Evolutionary conservation across 2,329 filamentous ascomycete species (phyloP).

Genomic region (Aspergillus viridinutans): DNA sequence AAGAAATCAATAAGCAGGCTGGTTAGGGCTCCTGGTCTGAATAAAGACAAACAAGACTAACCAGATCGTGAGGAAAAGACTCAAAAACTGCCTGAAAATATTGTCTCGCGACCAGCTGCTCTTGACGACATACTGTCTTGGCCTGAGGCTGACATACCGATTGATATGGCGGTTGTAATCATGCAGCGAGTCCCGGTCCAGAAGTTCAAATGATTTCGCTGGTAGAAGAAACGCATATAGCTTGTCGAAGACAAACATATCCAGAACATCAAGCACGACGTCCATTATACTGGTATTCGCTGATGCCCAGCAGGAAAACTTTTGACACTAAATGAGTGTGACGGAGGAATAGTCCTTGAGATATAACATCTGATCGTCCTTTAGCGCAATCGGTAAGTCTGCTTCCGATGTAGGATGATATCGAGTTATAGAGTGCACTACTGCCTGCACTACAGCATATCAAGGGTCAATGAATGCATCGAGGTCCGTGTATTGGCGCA

Average conservation of each 20-base stretch:
- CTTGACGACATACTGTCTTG: slow-evolving; percentile 4
- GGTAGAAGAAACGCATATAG: slow-evolving; percentile 16
- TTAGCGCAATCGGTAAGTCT: no score
- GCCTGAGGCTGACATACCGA: slow-evolving; percentile 5
- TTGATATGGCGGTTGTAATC: slow-evolving; percentile 4
- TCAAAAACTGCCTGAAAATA: slow-evolving; percentile 6
- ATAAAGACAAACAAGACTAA: not conserved
- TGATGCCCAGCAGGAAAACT: not conserved
- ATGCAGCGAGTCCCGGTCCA: not conserved
- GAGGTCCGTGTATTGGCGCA: no score
- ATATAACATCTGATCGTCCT: no score
- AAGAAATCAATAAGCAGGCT: not conserved
- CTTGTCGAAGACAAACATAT: slow-evolving; percentile 19
- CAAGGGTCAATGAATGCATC: no score
- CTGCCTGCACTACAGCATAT: no score
- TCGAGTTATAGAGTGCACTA: no score
- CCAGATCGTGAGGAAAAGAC: slow-evolving; percentile 9
- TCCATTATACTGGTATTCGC: slow-evolving; percentile 11
- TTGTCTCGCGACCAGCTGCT: slow-evolving; percentile 2
- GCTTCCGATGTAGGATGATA: no score
- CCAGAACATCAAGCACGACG: slow-evolving; percentile 17
- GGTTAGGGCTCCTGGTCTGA: no score
- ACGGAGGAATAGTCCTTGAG: no score
- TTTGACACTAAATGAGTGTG: not conserved
- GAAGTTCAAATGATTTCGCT: not conserved